A percentile compares a stretch with the other conserved stretches of the same genome.
Conservation (phyloP, 306 rosid species). For the Benincasa hispida region DNA sequence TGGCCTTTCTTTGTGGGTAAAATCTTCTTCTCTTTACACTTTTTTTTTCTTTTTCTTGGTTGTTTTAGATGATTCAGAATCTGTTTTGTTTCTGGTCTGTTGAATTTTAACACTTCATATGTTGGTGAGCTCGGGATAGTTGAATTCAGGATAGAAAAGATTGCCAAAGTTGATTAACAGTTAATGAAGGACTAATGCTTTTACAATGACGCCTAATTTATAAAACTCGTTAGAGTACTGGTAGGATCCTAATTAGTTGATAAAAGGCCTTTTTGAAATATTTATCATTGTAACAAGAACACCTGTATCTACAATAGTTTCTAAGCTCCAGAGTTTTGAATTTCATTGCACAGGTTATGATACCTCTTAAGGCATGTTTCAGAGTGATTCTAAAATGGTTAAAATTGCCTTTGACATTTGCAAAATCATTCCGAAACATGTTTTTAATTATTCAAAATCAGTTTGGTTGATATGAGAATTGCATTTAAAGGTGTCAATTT, state of each 20-base stretch:
- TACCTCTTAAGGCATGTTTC: too few species aligned
- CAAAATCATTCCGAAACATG: too few species aligned
- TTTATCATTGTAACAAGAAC: not conserved
- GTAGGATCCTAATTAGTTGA: not conserved
- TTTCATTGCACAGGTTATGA: not conserved
- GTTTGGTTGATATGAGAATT: too few species aligned
- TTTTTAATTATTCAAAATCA: too few species aligned
- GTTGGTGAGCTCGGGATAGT: not conserved
- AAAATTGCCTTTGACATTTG: too few species aligned
- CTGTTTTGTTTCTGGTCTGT: not conserved
- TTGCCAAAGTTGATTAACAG: not conserved
- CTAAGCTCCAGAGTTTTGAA: not conserved
- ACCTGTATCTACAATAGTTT: not conserved
- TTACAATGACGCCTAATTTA: not conserved
- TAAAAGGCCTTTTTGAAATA: not conserved
- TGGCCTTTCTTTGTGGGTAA: slow-evolving; percentile 86
- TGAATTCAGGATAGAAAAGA: not conserved
- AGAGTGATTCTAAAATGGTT: too few species aligned
- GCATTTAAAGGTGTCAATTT: too few species aligned
- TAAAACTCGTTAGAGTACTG: not conserved
- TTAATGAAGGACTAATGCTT: not conserved
- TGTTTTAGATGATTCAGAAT: not conserved
- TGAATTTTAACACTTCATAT: not conserved
- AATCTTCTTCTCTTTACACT: not conserved
- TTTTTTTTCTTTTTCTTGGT: slow-evolving; percentile 9